These are phyloP conservation scores for Cucurbita maxima DNA, from an alignment of 306 rosid species.

Conservation along the genomic window DNA sequence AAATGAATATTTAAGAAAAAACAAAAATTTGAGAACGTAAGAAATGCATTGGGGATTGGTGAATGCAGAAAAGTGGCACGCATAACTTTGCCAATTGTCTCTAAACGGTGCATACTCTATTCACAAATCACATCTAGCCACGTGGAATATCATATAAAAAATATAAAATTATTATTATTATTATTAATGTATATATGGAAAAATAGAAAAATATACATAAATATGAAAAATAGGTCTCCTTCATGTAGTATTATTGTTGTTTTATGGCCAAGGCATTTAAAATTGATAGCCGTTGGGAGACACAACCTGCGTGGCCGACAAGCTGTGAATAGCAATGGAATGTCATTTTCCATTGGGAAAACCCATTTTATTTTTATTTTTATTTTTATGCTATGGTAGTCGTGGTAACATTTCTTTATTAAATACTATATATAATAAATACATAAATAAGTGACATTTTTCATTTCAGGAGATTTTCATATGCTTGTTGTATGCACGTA, in stretches of 20 bases:
- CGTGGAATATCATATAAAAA: not conserved
- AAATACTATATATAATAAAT: too few relatives aligned
- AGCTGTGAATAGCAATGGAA: not conserved
- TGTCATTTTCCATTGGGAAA: not conserved
- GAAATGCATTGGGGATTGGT: not conserved
- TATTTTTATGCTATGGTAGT: too few relatives aligned
- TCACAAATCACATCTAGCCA: not conserved
- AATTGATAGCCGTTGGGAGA: constrained; percentile 1
- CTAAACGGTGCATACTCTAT: not conserved
- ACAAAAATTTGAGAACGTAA: not conserved
- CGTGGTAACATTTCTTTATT: too few relatives aligned
- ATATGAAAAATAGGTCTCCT: too few relatives aligned
- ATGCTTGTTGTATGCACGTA: too few relatives aligned
- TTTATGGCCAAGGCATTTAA: not conserved
- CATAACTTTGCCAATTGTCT: not conserved
- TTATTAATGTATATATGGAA: too few relatives aligned
- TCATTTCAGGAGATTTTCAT: too few relatives aligned
- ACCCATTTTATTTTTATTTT: not conserved
- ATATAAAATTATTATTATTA: not conserved
- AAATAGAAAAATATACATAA: too few relatives aligned
- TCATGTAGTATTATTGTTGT: too few relatives aligned
- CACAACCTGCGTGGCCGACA: constrained; percentile 8
- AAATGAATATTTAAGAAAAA: not conserved
- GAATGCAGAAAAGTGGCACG: not conserved
- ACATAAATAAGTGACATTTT: too few relatives aligned